phyloP scores from a whole-genome alignment of 495 filamentous ascomycete genomes.

The Aspergillus baeticus region DNA sequence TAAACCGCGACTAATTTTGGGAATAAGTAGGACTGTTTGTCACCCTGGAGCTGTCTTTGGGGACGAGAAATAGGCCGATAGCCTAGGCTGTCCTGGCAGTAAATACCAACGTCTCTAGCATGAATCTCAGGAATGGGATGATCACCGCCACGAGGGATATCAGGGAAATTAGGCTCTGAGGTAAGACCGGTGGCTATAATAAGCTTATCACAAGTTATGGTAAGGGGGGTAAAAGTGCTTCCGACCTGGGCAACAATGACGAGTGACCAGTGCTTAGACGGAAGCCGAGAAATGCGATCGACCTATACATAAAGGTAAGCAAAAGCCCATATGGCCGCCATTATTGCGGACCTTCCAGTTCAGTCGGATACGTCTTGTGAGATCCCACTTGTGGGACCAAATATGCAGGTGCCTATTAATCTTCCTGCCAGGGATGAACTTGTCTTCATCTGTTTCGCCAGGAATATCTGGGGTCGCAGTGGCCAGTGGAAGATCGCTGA shows the following conservation, averaged over 20 bases:
- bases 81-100: constrained; percentile 30
- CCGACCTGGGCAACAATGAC: constrained; percentile 8
- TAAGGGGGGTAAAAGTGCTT: background rate
- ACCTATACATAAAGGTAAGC: constrained; percentile 17
- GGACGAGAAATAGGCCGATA: constrained; percentile 19
- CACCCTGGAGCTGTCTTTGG: background rate
- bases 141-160: constrained; percentile 23
- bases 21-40: background rate
- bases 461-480: constrained; percentile 23
- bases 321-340: background rate
- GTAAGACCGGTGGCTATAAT: constrained; percentile 66
- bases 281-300: constrained; percentile 22
- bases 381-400: constrained; percentile 56
- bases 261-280: constrained; percentile 27
- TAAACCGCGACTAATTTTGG: constrained; percentile 53
- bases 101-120: constrained; percentile 31
- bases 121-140: constrained; percentile 45
- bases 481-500: constrained; percentile 60
- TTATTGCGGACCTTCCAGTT: constrained; percentile 40
- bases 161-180: constrained; percentile 52
- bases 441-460: constrained; percentile 39
- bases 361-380: constrained; percentile 54
- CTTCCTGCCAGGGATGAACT: constrained; percentile 64
- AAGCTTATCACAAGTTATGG: constrained; percentile 55
- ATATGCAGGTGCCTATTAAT: constrained; percentile 60